Percentiles rank a stretch among this genome's conserved stretches.
phyloP scores from a whole-genome alignment of 768 basidiomycete species.

The Sistotremastrum niveocremeum region DNA sequence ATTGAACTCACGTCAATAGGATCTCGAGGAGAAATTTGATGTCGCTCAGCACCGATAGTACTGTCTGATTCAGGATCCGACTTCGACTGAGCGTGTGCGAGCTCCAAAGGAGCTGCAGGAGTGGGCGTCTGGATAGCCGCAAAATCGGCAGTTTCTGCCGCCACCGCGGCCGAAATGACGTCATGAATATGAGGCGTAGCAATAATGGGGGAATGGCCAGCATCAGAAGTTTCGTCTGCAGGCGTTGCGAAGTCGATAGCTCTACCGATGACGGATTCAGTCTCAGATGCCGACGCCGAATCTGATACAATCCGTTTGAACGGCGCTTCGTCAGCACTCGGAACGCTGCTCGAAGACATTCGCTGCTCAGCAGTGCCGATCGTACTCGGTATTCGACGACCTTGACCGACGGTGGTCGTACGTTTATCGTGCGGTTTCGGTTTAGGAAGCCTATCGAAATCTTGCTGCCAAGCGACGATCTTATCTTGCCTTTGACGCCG shows the following conservation, averaged over 20 bases:
- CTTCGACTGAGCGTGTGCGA: slow-evolving; percentile 13
- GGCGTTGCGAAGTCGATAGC: not conserved
- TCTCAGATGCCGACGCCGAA: slow-evolving; percentile 23
- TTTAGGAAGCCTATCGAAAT: slow-evolving; percentile 77
- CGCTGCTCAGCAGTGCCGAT: slow-evolving; percentile 39
- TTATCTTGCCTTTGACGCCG: slow-evolving; percentile 82
- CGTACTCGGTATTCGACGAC: slow-evolving; percentile 58
- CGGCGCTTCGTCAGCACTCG: slow-evolving; percentile 58
- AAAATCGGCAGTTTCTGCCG: not conserved
- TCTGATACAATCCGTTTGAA: slow-evolving; percentile 20
- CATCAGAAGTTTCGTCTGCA: not conserved
- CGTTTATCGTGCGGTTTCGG: slow-evolving; percentile 28
- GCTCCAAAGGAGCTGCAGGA: too few species aligned
- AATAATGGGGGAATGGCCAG: slow-evolving; percentile 4
- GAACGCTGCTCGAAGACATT: slow-evolving; percentile 50
- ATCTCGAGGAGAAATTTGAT: too few species aligned
- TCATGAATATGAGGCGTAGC: too few species aligned
- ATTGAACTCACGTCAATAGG: too few species aligned
- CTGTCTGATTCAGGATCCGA: slow-evolving; percentile 73
- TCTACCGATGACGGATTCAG: slow-evolving; percentile 47
- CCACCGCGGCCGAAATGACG: not conserved
- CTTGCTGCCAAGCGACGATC: slow-evolving; percentile 93
- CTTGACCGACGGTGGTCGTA: slow-evolving; percentile 51
- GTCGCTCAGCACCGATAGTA: slow-evolving; percentile 49
- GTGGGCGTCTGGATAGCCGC: too few species aligned